Conservation (phyloP, 441 rosid species). For the Oxalis stricta region DNA sequence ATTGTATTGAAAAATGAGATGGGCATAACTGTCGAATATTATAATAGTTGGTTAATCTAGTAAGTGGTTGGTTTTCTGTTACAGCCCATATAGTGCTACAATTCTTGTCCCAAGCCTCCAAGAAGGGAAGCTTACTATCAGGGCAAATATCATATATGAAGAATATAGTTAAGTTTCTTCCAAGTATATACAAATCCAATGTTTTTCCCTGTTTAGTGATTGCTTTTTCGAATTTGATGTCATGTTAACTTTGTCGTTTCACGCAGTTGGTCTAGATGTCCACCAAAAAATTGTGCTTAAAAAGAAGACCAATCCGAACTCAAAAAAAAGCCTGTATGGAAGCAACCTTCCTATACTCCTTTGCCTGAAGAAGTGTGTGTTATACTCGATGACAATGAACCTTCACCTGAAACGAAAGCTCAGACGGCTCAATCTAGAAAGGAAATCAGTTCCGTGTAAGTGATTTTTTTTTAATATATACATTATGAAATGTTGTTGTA, state of each 20-base stretch:
- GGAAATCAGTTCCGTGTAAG: conserved; percentile 29
- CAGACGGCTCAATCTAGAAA: conserved; percentile 13
- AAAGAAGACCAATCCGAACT: conserved; percentile 21
- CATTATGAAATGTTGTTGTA: background rate
- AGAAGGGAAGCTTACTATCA: conserved; percentile 49
- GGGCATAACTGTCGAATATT: too few species aligned
- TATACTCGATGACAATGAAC: conserved; percentile 28
- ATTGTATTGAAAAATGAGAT: too few species aligned
- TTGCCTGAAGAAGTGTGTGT: conserved; percentile 21
- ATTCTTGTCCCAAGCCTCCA: conserved; percentile 34
- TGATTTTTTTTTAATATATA: background rate
- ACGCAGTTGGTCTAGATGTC: conserved; percentile 73
- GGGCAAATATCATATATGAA: conserved; percentile 80
- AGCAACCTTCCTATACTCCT: conserved; percentile 28
- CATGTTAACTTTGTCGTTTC: conserved; percentile 3
- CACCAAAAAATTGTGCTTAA: conserved; percentile 47
- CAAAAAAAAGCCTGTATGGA: conserved; percentile 16
- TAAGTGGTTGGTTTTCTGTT: conserved; percentile 13
- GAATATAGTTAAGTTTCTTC: conserved; percentile 53
- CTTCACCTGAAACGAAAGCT: conserved; percentile 12
- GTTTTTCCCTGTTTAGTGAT: background rate
- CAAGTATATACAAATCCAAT: background rate
- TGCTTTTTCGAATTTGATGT: background rate
- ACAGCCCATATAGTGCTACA: conserved; percentile 67
- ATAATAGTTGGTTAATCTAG: too few species aligned